phyloP scores from a whole-genome alignment of 2,329 filamentous ascomycete species.

The Pseudocercospora vitis region DNA sequence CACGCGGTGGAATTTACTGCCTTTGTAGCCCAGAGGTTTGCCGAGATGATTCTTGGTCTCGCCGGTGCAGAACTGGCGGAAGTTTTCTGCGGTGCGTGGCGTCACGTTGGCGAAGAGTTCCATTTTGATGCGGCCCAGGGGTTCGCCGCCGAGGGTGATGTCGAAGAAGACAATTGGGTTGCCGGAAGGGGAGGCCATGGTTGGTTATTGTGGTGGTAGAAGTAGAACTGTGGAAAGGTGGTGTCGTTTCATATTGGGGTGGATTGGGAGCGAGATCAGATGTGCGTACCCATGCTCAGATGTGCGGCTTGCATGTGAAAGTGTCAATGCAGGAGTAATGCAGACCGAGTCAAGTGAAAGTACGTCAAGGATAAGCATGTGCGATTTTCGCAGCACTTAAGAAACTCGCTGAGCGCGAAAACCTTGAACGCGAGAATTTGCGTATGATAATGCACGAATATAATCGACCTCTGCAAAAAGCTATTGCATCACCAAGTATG shows the following conservation, averaged over 20 bases:
- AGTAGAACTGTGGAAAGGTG: neutral
- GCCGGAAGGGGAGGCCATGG: slow-evolving; percentile 20
- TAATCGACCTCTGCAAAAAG: too few species aligned
- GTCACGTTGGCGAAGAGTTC: slow-evolving; percentile 84
- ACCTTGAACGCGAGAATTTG: too few species aligned
- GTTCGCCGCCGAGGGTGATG: slow-evolving; percentile 78
- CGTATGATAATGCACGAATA: too few species aligned
- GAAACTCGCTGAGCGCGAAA: too few species aligned
- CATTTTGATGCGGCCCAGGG: slow-evolving; percentile 82
- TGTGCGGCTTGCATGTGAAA: slow-evolving; percentile 3
- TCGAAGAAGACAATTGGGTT: slow-evolving; percentile 70
- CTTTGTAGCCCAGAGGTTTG: slow-evolving; percentile 88
- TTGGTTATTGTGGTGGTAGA: neutral
- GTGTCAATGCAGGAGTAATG: too few species aligned
- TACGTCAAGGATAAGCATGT: too few species aligned
- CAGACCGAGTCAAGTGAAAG: too few species aligned
- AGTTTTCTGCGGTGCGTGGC: slow-evolving; percentile 84
- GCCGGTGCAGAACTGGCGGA: slow-evolving; percentile 94
- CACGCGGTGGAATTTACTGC: slow-evolving; percentile 89
- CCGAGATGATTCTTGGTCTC: slow-evolving; percentile 78
- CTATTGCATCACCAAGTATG: too few species aligned
- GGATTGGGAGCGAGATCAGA: neutral
- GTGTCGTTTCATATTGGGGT: too few species aligned
- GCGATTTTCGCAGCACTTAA: too few species aligned
- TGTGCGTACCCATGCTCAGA: neutral